Evolutionary conservation across 1,139 yeast genomes (phyloP).

Genomic region (Trichomonascaceae sp.): DNA sequence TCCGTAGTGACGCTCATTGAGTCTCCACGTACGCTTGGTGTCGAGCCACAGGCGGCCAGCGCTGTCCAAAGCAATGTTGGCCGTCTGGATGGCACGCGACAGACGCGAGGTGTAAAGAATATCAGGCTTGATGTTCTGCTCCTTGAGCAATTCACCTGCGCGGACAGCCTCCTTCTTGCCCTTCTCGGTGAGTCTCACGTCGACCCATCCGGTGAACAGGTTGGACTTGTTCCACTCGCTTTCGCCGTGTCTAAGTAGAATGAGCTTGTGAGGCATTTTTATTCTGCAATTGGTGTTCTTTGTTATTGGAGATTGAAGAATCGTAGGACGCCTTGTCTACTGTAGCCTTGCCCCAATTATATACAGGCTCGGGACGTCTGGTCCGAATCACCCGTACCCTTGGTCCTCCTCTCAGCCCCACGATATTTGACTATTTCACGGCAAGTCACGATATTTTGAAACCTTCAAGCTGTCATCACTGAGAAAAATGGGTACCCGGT

Average conservation of each 20-base stretch:
- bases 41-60: conserved; percentile 90
- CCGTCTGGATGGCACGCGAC: conserved; percentile 95
- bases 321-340: too few relatives aligned
- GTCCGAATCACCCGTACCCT: too few relatives aligned
- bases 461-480: too few relatives aligned
- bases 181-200: conserved; percentile 68
- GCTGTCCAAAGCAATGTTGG: conserved; percentile 80
- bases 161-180: conserved; percentile 86
- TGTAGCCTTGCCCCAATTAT: too few relatives aligned
- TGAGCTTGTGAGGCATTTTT: conserved; percentile 19
- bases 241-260: conserved; percentile 77
- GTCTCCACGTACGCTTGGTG: conserved; percentile 93
- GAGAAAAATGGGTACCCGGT: too few relatives aligned
- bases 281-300: neutral
- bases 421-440: too few relatives aligned
- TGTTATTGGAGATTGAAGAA: too few relatives aligned
- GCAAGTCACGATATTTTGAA: too few relatives aligned
- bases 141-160: conserved; percentile 89
- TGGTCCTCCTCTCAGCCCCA: too few relatives aligned
- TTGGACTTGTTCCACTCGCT: conserved; percentile 98
- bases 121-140: conserved; percentile 76
- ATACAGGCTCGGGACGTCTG: too few relatives aligned
- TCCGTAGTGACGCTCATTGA: conserved; percentile 98
- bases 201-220: conserved; percentile 99
- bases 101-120: conserved; percentile 83